Percentiles rank a stretch among this genome's conserved stretches.
Conservation (phyloP, 2,329 filamentous ascomycete genomes). For the Davidsoniella australis region DNA sequence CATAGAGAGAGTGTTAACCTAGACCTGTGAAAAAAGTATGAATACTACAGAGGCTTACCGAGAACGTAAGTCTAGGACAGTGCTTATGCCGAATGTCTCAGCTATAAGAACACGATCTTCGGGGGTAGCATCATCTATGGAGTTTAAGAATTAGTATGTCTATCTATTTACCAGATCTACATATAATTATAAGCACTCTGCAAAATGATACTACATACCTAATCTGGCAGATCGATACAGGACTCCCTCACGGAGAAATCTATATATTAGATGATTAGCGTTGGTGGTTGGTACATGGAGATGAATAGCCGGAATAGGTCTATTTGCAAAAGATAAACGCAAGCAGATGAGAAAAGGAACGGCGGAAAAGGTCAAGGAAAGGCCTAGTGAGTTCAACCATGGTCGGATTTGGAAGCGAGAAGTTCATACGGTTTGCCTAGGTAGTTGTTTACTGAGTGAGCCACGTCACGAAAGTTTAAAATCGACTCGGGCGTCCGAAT, state of each 20-base stretch:
- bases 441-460: constrained; percentile 44
- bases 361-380: not conserved
- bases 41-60: constrained; percentile 30
- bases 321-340: not conserved
- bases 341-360: not conserved
- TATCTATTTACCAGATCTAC: not conserved
- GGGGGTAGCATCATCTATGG: constrained; percentile 51
- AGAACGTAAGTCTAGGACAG: constrained; percentile 64
- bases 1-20: not conserved
- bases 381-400: not conserved
- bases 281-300: constrained; percentile 4
- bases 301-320: not conserved
- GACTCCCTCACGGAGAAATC: constrained; percentile 40
- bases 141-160: not conserved
- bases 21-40: not conserved
- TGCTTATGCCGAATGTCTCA: constrained; percentile 45
- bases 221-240: constrained; percentile 52
- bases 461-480: constrained; percentile 65
- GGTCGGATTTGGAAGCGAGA: not conserved
- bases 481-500: constrained; percentile 21
- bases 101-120: constrained; percentile 43
- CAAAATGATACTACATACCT: constrained; percentile 21
- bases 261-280: constrained; percentile 14
- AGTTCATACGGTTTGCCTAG: constrained; percentile 33
- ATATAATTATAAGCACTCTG: not conserved